Evolutionary conservation across 2,329 filamentous ascomycete genomes (phyloP).

Genomic region (Penicillium nordicum): DNA sequence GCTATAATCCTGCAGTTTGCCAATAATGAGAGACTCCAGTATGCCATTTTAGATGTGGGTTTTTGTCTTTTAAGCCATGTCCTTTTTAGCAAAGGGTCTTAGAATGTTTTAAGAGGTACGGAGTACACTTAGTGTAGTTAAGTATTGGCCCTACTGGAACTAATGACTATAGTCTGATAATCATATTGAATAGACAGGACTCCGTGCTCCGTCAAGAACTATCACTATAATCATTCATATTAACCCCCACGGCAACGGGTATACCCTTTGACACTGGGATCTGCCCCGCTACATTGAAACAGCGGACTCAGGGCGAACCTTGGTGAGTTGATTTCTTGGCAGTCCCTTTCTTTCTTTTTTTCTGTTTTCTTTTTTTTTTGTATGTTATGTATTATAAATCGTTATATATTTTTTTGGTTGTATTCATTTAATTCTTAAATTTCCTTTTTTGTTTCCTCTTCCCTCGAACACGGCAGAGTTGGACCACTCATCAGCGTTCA

Average conservation of each 20-base stretch:
- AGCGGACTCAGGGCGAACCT: slow-evolving; percentile 26
- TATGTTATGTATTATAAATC: background rate
- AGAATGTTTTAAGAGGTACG: background rate
- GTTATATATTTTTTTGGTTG: background rate
- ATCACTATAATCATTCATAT: slow-evolving; percentile 12
- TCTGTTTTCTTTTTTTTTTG: background rate
- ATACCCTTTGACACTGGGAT: slow-evolving; percentile 35
- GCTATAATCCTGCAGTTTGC: background rate
- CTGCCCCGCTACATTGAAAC: slow-evolving; percentile 37
- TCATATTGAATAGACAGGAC: background rate
- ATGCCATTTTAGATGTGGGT: background rate
- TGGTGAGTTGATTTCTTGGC: slow-evolving; percentile 33
- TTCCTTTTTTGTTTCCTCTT: slow-evolving; percentile 5
- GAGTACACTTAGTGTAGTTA: background rate
- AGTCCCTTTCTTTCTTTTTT: slow-evolving; percentile 16
- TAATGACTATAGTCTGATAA: background rate
- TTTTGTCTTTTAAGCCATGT: background rate
- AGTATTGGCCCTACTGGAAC: background rate
- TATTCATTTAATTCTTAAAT: background rate
- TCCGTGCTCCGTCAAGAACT: background rate
- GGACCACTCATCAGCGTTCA: slow-evolving; percentile 14
- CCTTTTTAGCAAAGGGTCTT: background rate
- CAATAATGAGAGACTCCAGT: background rate
- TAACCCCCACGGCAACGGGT: slow-evolving; percentile 27
- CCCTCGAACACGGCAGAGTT: slow-evolving; percentile 23